A percentile compares a stretch with the other conserved stretches of the same genome.
phyloP scores from a whole-genome alignment of 805 yeast genomes.

The Candida golubevii region DNA sequence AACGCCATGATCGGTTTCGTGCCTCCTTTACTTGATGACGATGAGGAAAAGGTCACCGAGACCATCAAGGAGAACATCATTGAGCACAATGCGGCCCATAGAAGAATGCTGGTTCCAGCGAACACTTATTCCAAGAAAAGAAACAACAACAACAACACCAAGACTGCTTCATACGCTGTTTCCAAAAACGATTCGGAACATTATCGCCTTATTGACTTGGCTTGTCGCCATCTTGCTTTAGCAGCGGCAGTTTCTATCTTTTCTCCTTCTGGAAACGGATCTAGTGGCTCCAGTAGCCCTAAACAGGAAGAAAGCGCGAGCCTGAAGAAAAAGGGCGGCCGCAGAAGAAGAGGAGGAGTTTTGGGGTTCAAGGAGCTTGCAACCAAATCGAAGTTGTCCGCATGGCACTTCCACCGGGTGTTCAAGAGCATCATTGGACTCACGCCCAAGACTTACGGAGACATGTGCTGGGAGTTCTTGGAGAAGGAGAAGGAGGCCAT shows the following conservation, averaged over 20 bases:
- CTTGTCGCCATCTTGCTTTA: conserved; percentile 77
- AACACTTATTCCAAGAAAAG: conserved; percentile 16
- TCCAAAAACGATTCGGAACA: conserved; percentile 67
- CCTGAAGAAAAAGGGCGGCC: conserved; percentile 16
- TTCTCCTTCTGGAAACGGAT: conserved; percentile 14
- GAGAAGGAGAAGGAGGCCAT: conserved; percentile 21
- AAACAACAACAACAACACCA: conserved; percentile 1
- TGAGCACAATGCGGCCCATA: conserved; percentile 17
- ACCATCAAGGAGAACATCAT: conserved; percentile 35
- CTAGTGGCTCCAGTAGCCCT: conserved; percentile 19
- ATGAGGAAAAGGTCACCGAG: conserved; percentile 35
- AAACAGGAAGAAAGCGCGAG: conserved; percentile 13
- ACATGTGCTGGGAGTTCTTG: conserved; percentile 65
- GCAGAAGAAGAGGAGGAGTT: conserved; percentile 69
- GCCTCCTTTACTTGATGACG: conserved; percentile 46
- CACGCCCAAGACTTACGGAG: conserved; percentile 87
- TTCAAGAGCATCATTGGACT: conserved; percentile 82
- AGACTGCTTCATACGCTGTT: conserved; percentile 18
- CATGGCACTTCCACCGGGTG: conserved; percentile 93
- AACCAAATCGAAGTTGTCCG: conserved; percentile 72
- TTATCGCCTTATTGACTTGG: conserved; percentile 63
- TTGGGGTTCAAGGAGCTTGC: conserved; percentile 85
- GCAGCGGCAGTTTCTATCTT: conserved; percentile 58
- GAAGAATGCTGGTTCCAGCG: conserved; percentile 30
- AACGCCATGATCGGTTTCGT: conserved; percentile 57